Percentiles rank a stretch among this genome's conserved stretches.
Conservation (phyloP, 352 stramenopile genomes). For the Achlya hypogyna region DNA sequence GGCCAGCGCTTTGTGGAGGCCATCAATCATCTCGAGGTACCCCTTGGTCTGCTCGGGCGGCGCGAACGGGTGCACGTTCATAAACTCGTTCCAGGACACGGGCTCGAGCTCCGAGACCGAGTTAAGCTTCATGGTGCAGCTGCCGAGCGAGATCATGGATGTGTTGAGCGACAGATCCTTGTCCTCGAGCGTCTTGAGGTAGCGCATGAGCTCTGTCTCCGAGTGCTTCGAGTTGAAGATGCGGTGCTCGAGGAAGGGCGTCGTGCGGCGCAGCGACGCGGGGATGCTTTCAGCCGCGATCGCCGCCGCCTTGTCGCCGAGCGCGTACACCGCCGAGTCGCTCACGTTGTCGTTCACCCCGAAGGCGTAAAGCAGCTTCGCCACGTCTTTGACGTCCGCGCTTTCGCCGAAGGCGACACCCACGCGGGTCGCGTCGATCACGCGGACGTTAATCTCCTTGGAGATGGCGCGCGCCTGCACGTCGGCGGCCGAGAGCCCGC, state of each 20-base stretch:
- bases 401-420: constrained; percentile 96
- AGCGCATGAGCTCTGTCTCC: constrained; percentile 92
- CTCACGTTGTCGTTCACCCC: constrained; percentile 29
- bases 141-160: constrained; percentile 99
- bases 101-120: constrained; percentile 95
- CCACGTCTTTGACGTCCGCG: constrained; percentile 87
- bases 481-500: constrained; percentile 61
- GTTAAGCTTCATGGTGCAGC: constrained; percentile 99
- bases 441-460: constrained; percentile 79
- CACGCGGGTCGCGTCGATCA: constrained; percentile 80
- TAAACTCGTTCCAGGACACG: constrained; percentile 96
- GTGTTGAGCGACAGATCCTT: constrained; percentile 98
- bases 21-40: constrained; percentile 97
- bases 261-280: constrained; percentile 41
- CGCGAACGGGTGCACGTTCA: constrained; percentile 97
- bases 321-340: constrained; percentile 22
- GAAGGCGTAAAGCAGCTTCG: constrained; percentile 78
- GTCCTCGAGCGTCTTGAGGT: constrained; percentile 97
- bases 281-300: constrained; percentile 57
- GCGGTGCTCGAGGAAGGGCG: constrained; percentile 88
- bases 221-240: constrained; percentile 98
- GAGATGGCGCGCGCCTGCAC: constrained; percentile 59
- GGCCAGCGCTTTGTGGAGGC: constrained; percentile 92
- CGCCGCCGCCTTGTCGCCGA: constrained; percentile 41
- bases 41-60: constrained; percentile 90